A percentile compares a stretch with the other conserved stretches of the same genome.
Evolutionary conservation across 2,329 filamentous ascomycete species (phyloP).

Genomic region (Lecanicillium sp.): DNA sequence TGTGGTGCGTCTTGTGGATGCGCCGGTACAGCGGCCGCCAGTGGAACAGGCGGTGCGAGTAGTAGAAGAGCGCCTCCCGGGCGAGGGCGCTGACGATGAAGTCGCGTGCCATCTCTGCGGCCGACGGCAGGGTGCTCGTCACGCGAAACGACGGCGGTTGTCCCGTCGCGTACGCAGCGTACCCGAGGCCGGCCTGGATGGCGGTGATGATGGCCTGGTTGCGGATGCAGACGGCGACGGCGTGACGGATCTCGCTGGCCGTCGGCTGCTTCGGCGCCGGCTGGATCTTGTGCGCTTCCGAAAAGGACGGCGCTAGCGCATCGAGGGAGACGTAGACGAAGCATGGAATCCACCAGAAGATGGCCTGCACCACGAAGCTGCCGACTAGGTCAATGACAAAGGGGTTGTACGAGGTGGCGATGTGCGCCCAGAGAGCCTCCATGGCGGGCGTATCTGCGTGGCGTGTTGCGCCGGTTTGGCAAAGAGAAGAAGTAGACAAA

Average conservation of each 20-base stretch:
- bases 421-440: conserved; percentile 13
- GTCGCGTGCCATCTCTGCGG: conserved; percentile 29
- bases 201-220: conserved; percentile 37
- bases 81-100: conserved; percentile 30
- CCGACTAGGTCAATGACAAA: conserved; percentile 33
- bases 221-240: conserved; percentile 33
- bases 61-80: conserved; percentile 49
- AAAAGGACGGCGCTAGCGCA: conserved; percentile 36
- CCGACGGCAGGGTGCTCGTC: conserved; percentile 25
- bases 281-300: conserved; percentile 46
- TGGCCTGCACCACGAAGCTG: conserved; percentile 28
- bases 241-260: conserved; percentile 32
- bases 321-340: conserved; percentile 35
- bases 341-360: conserved; percentile 40
- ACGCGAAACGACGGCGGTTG: conserved; percentile 29
- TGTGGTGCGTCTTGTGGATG: conserved; percentile 50
- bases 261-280: conserved; percentile 42
- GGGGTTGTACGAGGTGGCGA: conserved; percentile 18
- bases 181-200: conserved; percentile 19
- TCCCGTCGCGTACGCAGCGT: conserved; percentile 9
- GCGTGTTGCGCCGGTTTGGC: too few species aligned
- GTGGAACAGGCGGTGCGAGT: conserved; percentile 46
- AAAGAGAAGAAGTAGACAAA: too few species aligned
- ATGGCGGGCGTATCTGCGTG: background rate
- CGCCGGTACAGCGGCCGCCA: conserved; percentile 35